Conservation (phyloP, 2,329 filamentous ascomycete genomes). For the Botrytis aclada region DNA sequence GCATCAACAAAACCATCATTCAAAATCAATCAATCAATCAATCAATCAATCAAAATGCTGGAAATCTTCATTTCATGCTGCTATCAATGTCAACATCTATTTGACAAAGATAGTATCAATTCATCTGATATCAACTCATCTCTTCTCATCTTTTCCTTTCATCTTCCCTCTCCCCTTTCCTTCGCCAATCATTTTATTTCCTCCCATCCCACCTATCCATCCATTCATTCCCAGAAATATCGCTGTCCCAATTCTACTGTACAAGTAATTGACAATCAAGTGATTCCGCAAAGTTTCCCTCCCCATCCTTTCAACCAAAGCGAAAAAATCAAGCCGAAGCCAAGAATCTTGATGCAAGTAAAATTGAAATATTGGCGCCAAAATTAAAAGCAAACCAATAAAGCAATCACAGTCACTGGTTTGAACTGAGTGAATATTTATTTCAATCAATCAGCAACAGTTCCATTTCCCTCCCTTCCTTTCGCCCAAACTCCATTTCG, state of each 20-base stretch:
- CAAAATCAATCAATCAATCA: not conserved
- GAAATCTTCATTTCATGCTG: not conserved
- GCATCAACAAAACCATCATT: not conserved
- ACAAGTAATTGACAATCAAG: conserved; percentile 8
- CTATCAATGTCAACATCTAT: not conserved
- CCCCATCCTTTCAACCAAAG: not conserved
- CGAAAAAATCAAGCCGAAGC: not conserved
- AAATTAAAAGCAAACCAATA: not conserved
- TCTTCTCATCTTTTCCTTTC: not conserved
- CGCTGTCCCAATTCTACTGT: conserved; percentile 7
- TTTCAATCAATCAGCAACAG: conserved; percentile 10
- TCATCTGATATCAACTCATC: conserved; percentile 7
- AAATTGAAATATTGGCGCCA: not conserved
- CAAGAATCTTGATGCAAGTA: conserved; percentile 3
- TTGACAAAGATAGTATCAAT: not conserved
- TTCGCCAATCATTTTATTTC: not conserved
- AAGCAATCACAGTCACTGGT: not conserved
- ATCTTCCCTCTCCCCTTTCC: not conserved
- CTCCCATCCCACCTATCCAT: not conserved
- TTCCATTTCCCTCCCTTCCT: not conserved
- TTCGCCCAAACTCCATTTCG: conserved; percentile 16
- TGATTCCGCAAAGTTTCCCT: conserved; percentile 3
- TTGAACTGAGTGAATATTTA: not conserved
- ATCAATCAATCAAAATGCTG: not conserved
- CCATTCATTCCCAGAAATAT: not conserved